Evolutionary conservation across 345 rosid genomes (phyloP).

Genomic region (Pugionium dolabratum): DNA sequence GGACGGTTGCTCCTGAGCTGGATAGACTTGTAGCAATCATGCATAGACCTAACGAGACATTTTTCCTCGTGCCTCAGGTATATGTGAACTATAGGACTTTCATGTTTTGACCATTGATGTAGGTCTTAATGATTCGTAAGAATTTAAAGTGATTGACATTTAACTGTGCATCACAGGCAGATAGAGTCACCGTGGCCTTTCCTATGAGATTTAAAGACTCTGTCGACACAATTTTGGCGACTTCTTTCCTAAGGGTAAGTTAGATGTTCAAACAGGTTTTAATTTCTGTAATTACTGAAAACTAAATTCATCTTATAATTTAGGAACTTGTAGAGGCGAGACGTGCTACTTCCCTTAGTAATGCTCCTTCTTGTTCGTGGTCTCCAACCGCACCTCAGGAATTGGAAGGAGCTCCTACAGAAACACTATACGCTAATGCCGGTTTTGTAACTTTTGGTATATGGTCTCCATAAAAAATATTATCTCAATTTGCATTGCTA

Average conservation of each 20-base stretch:
- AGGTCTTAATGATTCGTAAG: neutral
- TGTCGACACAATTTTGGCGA: constrained; percentile 73
- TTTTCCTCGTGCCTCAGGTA: constrained; percentile 86
- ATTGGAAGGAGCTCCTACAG: constrained; percentile 66
- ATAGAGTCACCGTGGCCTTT: constrained; percentile 79
- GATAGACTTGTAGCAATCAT: constrained; percentile 73
- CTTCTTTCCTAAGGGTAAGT: constrained; percentile 90
- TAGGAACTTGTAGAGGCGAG: constrained; percentile 96
- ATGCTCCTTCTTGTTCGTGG: constrained; percentile 88
- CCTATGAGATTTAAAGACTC: constrained; percentile 96
- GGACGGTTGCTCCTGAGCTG: constrained; percentile 57
- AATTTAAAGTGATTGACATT: constrained; percentile 21
- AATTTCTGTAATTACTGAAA: neutral
- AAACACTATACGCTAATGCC: constrained; percentile 81
- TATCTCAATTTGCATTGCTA: neutral
- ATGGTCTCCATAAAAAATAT: constrained; percentile 31
- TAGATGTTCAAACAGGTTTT: neutral
- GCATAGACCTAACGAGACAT: constrained; percentile 93
- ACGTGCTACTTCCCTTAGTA: constrained; percentile 73
- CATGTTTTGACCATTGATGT: neutral
- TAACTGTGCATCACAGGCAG: constrained; percentile 54
- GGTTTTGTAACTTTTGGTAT: constrained; percentile 97
- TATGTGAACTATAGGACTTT: neutral
- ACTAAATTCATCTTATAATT: constrained; percentile 3
- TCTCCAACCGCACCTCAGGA: constrained; percentile 74